Evolutionary conservation across 306 rosid species (phyloP).

Genomic region (Albizia julibrissin): DNA sequence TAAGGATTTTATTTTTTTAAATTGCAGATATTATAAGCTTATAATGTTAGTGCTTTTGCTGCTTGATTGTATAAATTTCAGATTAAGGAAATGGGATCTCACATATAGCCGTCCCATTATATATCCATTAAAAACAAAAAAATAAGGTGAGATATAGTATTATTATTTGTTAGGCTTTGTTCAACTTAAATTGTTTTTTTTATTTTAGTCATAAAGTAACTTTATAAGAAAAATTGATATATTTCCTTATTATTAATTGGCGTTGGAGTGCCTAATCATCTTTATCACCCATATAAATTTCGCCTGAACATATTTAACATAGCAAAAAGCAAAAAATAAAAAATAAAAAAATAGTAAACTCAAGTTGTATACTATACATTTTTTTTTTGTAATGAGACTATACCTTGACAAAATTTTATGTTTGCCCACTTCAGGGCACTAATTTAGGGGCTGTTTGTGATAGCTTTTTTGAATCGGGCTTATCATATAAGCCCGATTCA

Average conservation of each 20-base stretch:
- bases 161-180: too few relatives aligned
- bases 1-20: not conserved
- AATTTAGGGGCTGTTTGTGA: too few relatives aligned
- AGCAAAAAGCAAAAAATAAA: too few relatives aligned
- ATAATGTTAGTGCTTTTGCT: conserved; percentile 30
- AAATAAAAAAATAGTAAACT: not conserved
- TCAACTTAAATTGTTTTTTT: not conserved
- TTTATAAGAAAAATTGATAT: not conserved
- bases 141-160: not conserved
- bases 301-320: not conserved
- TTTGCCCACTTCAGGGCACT: too few relatives aligned
- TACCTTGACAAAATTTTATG: too few relatives aligned
- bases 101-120: not conserved
- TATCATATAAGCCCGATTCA: too few relatives aligned
- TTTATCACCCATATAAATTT: not conserved
- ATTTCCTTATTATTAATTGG: not conserved
- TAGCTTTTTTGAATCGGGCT: too few relatives aligned
- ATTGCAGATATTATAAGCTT: not conserved
- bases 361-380: not conserved
- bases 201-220: not conserved
- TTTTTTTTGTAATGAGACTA: too few relatives aligned
- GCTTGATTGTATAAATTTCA: conserved; percentile 11
- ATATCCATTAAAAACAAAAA: not conserved
- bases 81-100: conserved; percentile 11
- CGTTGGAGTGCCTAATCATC: not conserved